Conservation (phyloP, 1,139 yeast species). For the Candida frijolesensis region DNA sequence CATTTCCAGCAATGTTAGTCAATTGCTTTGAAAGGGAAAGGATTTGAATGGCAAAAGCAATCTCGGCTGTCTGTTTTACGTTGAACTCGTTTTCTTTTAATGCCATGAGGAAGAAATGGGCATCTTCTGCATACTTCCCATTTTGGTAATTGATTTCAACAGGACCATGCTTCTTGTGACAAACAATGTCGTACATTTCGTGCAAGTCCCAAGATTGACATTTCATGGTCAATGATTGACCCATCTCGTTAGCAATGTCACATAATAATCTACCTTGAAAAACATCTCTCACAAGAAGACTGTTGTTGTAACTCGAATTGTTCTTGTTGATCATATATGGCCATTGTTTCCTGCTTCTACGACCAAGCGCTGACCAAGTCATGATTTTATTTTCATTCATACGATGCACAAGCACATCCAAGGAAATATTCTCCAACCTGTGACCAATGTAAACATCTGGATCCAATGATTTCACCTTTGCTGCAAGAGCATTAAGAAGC, state of each 20-base stretch:
- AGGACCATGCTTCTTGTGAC: conserved; percentile 61
- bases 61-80: conserved; percentile 72
- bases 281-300: conserved; percentile 63
- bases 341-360: conserved; percentile 75
- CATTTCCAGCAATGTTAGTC: conserved; percentile 94
- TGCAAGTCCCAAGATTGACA: conserved; percentile 96
- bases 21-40: conserved; percentile 87
- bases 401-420: conserved; percentile 82
- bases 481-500: conserved; percentile 71
- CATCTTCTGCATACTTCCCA: conserved; percentile 67
- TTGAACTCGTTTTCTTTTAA: conserved; percentile 68
- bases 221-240: conserved; percentile 85
- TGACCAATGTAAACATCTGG: conserved; percentile 95
- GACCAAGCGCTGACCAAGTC: conserved; percentile 84
- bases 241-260: conserved; percentile 94
- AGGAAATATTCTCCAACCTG: conserved; percentile 72
- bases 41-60: conserved; percentile 83
- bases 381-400: conserved; percentile 71
- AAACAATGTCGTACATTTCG: conserved; percentile 84
- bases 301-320: conserved; percentile 46
- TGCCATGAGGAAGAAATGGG: conserved; percentile 67
- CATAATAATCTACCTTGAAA: conserved; percentile 87
- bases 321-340: conserved; percentile 60
- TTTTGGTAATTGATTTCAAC: conserved; percentile 75
- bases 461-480: conserved; percentile 69